Evolutionary conservation across 495 filamentous ascomycete species (phyloP).

Genomic region (Elasticomyces elasticus): DNA sequence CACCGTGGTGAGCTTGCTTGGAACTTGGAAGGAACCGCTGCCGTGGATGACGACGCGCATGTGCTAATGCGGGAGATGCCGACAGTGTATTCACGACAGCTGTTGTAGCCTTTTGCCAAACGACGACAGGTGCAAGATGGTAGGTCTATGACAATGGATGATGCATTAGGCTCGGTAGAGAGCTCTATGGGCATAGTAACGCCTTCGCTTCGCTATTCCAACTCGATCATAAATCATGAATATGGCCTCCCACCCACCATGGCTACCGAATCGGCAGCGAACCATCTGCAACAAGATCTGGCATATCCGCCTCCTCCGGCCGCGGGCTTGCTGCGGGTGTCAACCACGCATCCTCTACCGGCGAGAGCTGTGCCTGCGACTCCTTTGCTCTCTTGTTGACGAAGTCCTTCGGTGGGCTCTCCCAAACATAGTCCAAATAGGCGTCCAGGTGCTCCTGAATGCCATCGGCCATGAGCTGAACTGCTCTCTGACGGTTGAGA

Average conservation of each 20-base stretch:
- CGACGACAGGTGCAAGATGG: too few species aligned
- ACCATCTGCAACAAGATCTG: not conserved
- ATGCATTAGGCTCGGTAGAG: not conserved
- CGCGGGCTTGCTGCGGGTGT: constrained; percentile 25
- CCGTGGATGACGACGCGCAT: too few species aligned
- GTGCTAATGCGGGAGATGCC: too few species aligned
- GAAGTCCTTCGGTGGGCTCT: constrained; percentile 52
- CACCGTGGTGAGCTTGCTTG: too few species aligned
- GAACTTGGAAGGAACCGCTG: too few species aligned
- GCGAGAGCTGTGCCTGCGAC: not conserved
- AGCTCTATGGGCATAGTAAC: not conserved
- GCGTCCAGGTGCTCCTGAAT: constrained; percentile 55
- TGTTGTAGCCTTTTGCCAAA: too few species aligned
- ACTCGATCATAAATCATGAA: not conserved
- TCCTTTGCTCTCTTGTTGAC: constrained; percentile 40
- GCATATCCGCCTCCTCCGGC: constrained; percentile 15
- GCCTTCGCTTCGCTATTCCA: not conserved
- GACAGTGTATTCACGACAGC: too few species aligned
- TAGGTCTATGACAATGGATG: not conserved
- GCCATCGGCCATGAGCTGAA: constrained; percentile 48
- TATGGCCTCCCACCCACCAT: not conserved
- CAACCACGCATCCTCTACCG: constrained; percentile 16
- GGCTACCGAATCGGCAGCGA: constrained; percentile 9
- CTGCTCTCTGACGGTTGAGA: constrained; percentile 46
- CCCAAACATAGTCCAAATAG: constrained; percentile 68